phyloP scores from a whole-genome alignment of 1,139 yeast genomes.

The Nakaseomyces delphensis region DNA sequence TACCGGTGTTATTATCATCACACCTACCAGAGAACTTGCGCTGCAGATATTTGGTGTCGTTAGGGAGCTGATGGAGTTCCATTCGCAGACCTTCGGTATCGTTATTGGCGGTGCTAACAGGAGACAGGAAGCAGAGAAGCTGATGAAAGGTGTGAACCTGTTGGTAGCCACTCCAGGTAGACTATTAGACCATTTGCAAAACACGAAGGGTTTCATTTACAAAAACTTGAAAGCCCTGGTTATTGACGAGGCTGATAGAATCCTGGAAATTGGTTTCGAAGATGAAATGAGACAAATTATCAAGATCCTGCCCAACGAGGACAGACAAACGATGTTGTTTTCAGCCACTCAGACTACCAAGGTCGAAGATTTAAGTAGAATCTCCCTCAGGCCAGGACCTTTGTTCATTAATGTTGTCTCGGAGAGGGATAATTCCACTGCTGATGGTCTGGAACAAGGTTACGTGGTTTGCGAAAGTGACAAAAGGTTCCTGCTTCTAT shows the following conservation, averaged over 20 bases:
- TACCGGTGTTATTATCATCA: conserved; percentile 78
- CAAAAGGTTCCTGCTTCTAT: conserved; percentile 78
- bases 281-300: conserved; percentile 97
- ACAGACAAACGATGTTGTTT: conserved; percentile 92
- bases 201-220: conserved; percentile 88
- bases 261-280: conserved; percentile 93
- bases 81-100: conserved; percentile 89
- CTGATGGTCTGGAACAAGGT: conserved; percentile 95
- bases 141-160: conserved; percentile 85
- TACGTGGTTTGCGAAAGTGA: conserved; percentile 96
- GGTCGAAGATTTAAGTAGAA: conserved; percentile 96
- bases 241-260: conserved; percentile 96
- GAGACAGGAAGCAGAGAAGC: conserved; percentile 92
- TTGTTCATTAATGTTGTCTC: conserved; percentile 90
- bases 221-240: conserved; percentile 88
- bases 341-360: conserved; percentile 98
- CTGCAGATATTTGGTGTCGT: conserved; percentile 96
- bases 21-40: conserved; percentile 90
- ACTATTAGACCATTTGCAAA: conserved; percentile 89
- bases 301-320: conserved; percentile 84
- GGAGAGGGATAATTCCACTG: conserved; percentile 77
- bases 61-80: conserved; percentile 76
- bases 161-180: conserved; percentile 97
- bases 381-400: conserved; percentile 91
- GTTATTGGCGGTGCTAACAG: conserved; percentile 98